Percentiles rank a stretch among this genome's conserved stretches.
phyloP scores from a whole-genome alignment of 495 filamentous ascomycete genomes.

The Podospora fimiseda region DNA sequence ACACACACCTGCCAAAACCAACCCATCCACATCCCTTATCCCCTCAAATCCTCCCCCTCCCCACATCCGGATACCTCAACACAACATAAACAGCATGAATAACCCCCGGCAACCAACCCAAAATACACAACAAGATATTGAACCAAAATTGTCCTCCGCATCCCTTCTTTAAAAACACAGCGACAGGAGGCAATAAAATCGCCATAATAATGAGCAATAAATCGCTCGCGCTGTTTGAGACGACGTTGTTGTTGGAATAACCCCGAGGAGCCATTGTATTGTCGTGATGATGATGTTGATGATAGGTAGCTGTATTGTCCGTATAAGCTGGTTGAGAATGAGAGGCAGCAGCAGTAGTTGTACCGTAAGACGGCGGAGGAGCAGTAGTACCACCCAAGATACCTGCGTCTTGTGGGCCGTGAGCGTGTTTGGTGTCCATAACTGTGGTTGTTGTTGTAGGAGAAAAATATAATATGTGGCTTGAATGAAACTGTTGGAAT shows the following conservation, averaged over 20 bases:
- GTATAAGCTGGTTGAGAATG: not conserved
- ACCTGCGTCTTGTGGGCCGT: not conserved
- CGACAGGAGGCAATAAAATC: conserved; percentile 79
- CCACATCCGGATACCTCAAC: not conserved
- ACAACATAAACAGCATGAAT: conserved; percentile 58
- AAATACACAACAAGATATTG: conserved; percentile 79
- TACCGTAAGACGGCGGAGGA: not conserved
- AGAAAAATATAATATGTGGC: not conserved
- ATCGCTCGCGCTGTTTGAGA: not conserved
- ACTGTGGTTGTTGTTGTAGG: not conserved
- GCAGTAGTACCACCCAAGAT: not conserved
- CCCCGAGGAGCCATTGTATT: not conserved
- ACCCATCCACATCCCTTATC: too few relatives aligned
- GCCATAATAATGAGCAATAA: conserved; percentile 43
- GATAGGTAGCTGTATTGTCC: not conserved
- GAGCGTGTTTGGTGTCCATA: not conserved
- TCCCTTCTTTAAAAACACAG: conserved; percentile 87
- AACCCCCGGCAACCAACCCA: conserved; percentile 74
- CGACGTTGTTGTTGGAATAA: too few relatives aligned
- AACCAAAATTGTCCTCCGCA: conserved; percentile 76
- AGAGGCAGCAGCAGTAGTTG: too few relatives aligned
- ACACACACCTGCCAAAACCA: too few relatives aligned
- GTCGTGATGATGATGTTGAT: not conserved
- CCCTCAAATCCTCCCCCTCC: not conserved
- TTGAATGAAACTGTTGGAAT: not conserved